These are phyloP conservation scores for Mortierella sp. DNA, from an alignment of 371 early-diverging fungal species.

Conservation along the genomic window DNA sequence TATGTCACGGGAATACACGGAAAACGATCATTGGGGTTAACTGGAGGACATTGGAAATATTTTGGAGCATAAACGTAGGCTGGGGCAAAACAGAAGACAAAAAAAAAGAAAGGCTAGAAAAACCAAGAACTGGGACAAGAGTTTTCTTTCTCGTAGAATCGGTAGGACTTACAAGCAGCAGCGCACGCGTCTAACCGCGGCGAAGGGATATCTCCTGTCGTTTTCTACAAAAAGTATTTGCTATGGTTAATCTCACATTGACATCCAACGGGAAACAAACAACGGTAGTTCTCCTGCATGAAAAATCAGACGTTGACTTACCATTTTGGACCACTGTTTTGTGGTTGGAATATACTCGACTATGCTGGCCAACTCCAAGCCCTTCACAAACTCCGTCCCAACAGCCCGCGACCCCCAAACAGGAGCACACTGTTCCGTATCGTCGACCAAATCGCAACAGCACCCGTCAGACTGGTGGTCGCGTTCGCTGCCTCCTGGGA, in stretches of 20 bases:
- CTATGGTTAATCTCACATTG: not conserved
- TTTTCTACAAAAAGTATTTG: slow-evolving; percentile 15
- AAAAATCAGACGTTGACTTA: not conserved
- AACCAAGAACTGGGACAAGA: not conserved
- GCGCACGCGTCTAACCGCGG: slow-evolving; percentile 40
- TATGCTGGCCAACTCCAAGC: slow-evolving; percentile 20
- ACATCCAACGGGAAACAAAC: too few species aligned
- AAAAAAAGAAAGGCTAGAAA: not conserved
- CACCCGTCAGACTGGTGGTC: slow-evolving; percentile 24
- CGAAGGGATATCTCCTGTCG: slow-evolving; percentile 33
- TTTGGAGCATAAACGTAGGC: not conserved
- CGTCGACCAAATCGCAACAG: slow-evolving; percentile 37
- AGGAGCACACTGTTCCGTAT: slow-evolving; percentile 22
- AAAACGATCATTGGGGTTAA: not conserved
- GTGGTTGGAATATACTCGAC: slow-evolving; percentile 25
- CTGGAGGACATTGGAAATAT: not conserved
- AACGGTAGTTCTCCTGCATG: too few species aligned
- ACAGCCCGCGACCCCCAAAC: slow-evolving; percentile 46
- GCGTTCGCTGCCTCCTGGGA: not conserved
- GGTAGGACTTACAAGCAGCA: slow-evolving; percentile 33
- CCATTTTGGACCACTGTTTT: slow-evolving; percentile 25
- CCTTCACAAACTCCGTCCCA: not conserved
- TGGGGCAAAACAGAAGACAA: not conserved
- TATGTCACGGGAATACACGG: not conserved
- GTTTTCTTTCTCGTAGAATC: not conserved